A percentile compares a stretch with the other conserved stretches of the same genome.
Evolutionary conservation across 345 rosid genomes (phyloP).

Genomic region (Linum trigynum): DNA sequence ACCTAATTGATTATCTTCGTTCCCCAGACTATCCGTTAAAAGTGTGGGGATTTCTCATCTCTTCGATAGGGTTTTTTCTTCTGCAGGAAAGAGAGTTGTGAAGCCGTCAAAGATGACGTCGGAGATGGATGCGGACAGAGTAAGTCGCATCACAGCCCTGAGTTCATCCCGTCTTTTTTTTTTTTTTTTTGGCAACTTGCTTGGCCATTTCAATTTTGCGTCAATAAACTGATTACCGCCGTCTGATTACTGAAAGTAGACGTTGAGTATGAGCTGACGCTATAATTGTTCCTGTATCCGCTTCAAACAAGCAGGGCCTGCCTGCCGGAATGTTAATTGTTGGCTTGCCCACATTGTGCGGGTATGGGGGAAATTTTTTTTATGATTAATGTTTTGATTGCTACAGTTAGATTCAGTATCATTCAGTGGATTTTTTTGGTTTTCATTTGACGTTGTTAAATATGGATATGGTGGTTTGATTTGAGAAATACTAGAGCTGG

Average conservation of each 20-base stretch:
- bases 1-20: neutral
- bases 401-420: neutral
- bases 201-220: neutral
- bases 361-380: constrained; percentile 10
- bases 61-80: neutral
- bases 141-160: constrained; percentile 13
- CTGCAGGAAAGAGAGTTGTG: constrained; percentile 55
- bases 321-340: too few species aligned
- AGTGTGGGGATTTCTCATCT: too few species aligned
- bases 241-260: neutral
- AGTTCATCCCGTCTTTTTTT: neutral
- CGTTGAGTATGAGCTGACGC: neutral
- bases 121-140: constrained; percentile 65
- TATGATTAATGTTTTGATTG: neutral
- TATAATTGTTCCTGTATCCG: neutral
- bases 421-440: too few species aligned
- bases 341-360: neutral
- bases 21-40: neutral
- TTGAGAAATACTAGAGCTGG: too few species aligned
- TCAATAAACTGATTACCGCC: neutral
- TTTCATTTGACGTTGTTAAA: too few species aligned
- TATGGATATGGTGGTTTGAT: too few species aligned
- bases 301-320: too few species aligned
- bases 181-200: neutral
- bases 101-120: constrained; percentile 65